Percentiles rank a stretch among this genome's conserved stretches.
These are phyloP conservation scores for Zygosaccharomyces gambellarensis DNA, from an alignment of 805 yeast genomes.

Conservation along the genomic window DNA sequence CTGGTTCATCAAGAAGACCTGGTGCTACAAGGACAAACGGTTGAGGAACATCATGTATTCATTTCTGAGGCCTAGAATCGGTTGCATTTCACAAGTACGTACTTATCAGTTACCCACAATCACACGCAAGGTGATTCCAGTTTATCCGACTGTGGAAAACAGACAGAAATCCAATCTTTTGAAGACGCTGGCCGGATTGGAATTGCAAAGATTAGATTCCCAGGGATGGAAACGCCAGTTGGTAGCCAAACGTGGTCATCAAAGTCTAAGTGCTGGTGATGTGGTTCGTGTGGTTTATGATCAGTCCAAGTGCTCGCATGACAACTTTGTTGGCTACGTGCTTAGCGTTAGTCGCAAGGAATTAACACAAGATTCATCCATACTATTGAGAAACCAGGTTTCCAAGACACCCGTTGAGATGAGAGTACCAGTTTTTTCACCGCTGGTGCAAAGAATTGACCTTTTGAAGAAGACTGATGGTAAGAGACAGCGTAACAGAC, in stretches of 20 bases:
- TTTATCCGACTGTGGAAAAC: slow-evolving; percentile 28
- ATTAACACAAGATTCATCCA: slow-evolving; percentile 54
- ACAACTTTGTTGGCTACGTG: slow-evolving; percentile 71
- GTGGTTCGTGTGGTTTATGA: slow-evolving; percentile 68
- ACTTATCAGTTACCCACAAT: slow-evolving; percentile 19
- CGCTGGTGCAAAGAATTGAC: slow-evolving; percentile 72
- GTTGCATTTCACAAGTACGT: slow-evolving; percentile 1
- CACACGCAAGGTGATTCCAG: slow-evolving; percentile 26
- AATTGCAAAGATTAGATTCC: slow-evolving; percentile 64
- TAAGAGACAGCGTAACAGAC: slow-evolving; percentile 69
- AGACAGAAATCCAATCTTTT: slow-evolving; percentile 6
- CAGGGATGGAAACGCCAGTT: slow-evolving; percentile 59
- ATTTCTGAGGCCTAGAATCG: neutral
- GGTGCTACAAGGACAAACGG: too few relatives aligned
- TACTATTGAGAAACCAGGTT: slow-evolving; percentile 78
- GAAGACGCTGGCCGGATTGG: slow-evolving; percentile 27
- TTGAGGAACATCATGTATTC: neutral
- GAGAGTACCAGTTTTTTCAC: slow-evolving; percentile 75
- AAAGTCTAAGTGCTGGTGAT: slow-evolving; percentile 72
- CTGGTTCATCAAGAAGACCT: neutral
- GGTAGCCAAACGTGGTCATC: slow-evolving; percentile 43
- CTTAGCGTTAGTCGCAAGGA: slow-evolving; percentile 70
- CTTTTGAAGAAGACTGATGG: slow-evolving; percentile 63
- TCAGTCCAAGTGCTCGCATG: slow-evolving; percentile 48
- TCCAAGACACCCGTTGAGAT: slow-evolving; percentile 82